A percentile compares a stretch with the other conserved stretches of the same genome.
Conservation (phyloP, 2,329 filamentous ascomycete genomes). For the Exophiala viscosa region DNA sequence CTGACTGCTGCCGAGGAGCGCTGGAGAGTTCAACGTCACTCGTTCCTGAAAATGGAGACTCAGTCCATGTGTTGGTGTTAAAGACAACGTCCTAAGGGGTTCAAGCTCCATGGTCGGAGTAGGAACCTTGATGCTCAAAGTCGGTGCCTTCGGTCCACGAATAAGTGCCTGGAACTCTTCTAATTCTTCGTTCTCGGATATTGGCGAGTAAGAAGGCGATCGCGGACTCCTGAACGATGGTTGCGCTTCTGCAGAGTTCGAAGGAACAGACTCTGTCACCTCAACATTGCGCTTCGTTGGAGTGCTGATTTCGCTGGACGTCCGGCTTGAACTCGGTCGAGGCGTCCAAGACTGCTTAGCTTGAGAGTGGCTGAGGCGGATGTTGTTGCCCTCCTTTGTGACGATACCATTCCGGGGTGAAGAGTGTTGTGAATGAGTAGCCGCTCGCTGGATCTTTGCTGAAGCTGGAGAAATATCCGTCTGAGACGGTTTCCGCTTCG, state of each 20-base stretch:
- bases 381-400: neutral
- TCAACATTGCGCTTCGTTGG: neutral
- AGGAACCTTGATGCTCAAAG: neutral
- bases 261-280: neutral
- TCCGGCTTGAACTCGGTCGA: neutral
- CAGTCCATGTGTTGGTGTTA: neutral
- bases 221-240: neutral
- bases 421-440: neutral
- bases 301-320: neutral
- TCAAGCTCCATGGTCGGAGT: neutral
- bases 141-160: neutral
- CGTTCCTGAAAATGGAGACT: neutral
- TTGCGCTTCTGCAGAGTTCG: neutral
- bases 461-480: conserved; percentile 4
- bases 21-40: neutral
- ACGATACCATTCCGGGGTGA: neutral
- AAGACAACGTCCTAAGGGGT: neutral
- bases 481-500: conserved; percentile 13
- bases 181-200: conserved; percentile 9
- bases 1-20: no score
- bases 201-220: conserved; percentile 9
- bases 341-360: neutral
- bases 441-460: conserved; percentile 1
- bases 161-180: conserved; percentile 5
- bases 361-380: neutral